Base-by-base conservation (phyloP, 768 basidiomycete genomes). In the Sistotremastrum niveocremeum region DNA sequence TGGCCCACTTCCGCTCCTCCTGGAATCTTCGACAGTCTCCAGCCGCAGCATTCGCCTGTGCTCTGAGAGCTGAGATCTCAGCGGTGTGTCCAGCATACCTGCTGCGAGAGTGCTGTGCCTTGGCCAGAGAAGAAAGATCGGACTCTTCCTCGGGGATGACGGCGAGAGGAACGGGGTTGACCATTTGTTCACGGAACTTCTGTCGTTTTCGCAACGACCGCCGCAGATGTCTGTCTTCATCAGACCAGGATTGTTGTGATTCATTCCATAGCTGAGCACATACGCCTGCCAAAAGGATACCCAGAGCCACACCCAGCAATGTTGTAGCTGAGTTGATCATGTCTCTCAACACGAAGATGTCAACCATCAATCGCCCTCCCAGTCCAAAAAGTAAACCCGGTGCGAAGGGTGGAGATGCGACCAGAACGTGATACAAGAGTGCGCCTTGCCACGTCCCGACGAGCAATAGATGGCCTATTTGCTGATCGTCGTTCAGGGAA, bases 1-100 rank as follows among this genome's bases (percentile, higher is more conserved):
- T 58, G 1, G 87, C 87, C 87, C 87, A 90, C 59, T 87, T 85
- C 52, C 77, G 72, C 62, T 90, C 87, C 62, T 90, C 87, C 65
- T 79, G 84, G 65, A 78, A 84, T 46, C 84, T 71, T 37, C 87
- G 72, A 12, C 83, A 74, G 62, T 90, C 85, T 49, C 78, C 85
- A 53, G 87, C 87, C 29, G 87, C 86, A 48, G 86, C 62, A 12
- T 83, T 79, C 6, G 86, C 86, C 30, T 83, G 74, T 41, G 84
- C 77, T 41, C 84, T 73, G 20, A 90, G 70, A 9, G 74, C 67
- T 33, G 80, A 79, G n/a, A 87, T 72, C 55, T 86, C 82, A 37
- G 39, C 20, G 49, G 37, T 50, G 36, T 9, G 46, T 50, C 34
- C 38, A 35, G 44, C 39, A 42, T 28, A 45, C 20, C 34, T 49